Evolutionary conservation across 306 rosid genomes (phyloP).

Genomic region (Begonia fuchsioides): DNA sequence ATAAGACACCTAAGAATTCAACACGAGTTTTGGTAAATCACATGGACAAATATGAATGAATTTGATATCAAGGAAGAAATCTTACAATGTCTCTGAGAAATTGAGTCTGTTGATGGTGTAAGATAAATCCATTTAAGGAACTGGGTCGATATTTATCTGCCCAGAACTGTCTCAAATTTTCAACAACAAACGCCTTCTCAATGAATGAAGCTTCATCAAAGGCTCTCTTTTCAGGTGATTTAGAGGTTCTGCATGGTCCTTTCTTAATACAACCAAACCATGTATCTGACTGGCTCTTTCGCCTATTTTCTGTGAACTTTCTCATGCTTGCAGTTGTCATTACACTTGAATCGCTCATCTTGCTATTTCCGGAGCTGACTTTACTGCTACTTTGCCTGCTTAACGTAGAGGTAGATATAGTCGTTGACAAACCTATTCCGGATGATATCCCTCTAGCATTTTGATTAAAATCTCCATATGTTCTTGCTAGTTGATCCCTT

Average conservation of each 20-base stretch:
- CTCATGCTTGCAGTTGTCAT: constrained; percentile 40
- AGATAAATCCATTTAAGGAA: constrained; percentile 63
- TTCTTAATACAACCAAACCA: constrained; percentile 70
- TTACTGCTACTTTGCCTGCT: constrained; percentile 33
- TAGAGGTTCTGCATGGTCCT: constrained; percentile 32
- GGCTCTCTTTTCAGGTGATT: constrained; percentile 44
- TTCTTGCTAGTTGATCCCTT: constrained; percentile 15
- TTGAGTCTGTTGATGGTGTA: constrained; percentile 60
- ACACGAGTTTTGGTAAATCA: constrained; percentile 1
- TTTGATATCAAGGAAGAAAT: not conserved
- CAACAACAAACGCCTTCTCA: constrained; percentile 42
- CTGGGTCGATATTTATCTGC: constrained; percentile 67
- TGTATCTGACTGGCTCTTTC: constrained; percentile 29
- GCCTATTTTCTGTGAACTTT: constrained; percentile 38
- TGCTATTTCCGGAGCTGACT: constrained; percentile 20
- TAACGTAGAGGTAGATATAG: constrained; percentile 20
- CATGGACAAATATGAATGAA: constrained; percentile 2
- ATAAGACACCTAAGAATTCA: constrained; percentile 33
- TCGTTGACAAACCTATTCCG: constrained; percentile 20
- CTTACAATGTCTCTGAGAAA: constrained; percentile 65
- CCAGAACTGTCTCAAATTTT: constrained; percentile 58
- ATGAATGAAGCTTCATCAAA: constrained; percentile 49
- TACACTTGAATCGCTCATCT: constrained; percentile 35
- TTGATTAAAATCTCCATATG: constrained; percentile 11
- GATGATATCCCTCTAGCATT: constrained; percentile 19